Percentiles rank a stretch among this genome's conserved stretches.
Conservation (phyloP, 2,329 filamentous ascomycete species). For the Fusarium praegraminearum region DNA sequence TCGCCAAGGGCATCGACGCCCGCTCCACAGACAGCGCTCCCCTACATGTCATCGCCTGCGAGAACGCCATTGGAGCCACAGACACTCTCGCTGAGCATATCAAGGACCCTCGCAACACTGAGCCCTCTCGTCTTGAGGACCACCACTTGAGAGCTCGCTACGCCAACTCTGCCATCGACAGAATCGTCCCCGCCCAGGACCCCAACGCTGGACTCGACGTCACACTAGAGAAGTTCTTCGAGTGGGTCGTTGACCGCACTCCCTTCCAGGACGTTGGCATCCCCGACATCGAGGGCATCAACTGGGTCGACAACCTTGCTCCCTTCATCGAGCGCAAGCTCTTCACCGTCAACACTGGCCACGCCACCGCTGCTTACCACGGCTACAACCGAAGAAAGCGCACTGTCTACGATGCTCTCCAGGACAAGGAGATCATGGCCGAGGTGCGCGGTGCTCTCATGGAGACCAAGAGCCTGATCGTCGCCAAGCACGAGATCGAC, state of each 20-base stretch:
- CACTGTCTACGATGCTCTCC: slow-evolving; percentile 89
- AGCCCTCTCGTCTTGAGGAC: slow-evolving; percentile 72
- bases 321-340: slow-evolving; percentile 99
- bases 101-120: slow-evolving; percentile 78
- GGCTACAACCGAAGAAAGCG: slow-evolving; percentile 87
- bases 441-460: slow-evolving; percentile 83
- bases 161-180: slow-evolving; percentile 98
- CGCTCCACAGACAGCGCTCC: slow-evolving; percentile 74
- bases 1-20: slow-evolving; percentile 90
- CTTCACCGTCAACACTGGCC: slow-evolving; percentile 98
- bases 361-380: slow-evolving; percentile 96
- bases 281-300: slow-evolving; percentile 85
- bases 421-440: slow-evolving; percentile 81
- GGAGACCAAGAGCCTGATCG: slow-evolving; percentile 89
- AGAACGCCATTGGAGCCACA: slow-evolving; percentile 96
- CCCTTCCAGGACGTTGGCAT: slow-evolving; percentile 77
- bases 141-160: slow-evolving; percentile 84
- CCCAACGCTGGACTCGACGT: slow-evolving; percentile 85
- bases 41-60: slow-evolving; percentile 93
- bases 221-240: slow-evolving; percentile 97
- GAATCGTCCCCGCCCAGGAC: slow-evolving; percentile 94
- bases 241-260: slow-evolving; percentile 94
- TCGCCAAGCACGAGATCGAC: slow-evolving; percentile 85
- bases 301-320: slow-evolving; percentile 90
- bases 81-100: slow-evolving; percentile 87